Evolutionary conservation across 345 rosid genomes (phyloP).

Genomic region (Arabis alpina): DNA sequence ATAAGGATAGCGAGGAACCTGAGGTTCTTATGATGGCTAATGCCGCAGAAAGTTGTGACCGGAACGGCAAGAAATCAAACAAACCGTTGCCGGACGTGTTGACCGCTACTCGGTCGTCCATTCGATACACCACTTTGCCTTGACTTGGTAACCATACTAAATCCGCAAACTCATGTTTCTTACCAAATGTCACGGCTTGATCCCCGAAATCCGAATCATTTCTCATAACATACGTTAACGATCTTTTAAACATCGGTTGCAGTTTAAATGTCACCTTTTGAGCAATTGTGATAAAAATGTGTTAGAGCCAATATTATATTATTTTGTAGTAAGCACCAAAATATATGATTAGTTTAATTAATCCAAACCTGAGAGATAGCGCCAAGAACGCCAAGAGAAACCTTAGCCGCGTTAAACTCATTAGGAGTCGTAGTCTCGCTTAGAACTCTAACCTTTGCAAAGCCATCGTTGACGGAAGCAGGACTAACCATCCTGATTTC

Average conservation of each 20-base stretch:
- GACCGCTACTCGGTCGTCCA: constrained; percentile 60
- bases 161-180: constrained; percentile 74
- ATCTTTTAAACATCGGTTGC: constrained; percentile 73
- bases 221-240: constrained; percentile 48
- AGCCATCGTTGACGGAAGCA: constrained; percentile 50
- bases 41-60: constrained; percentile 48
- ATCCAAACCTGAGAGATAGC: constrained; percentile 74
- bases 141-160: constrained; percentile 76
- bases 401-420: constrained; percentile 69
- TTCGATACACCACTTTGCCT: constrained; percentile 60
- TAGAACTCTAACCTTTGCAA: constrained; percentile 53
- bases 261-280: constrained; percentile 64
- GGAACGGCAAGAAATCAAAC: constrained; percentile 63
- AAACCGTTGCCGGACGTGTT: constrained; percentile 59
- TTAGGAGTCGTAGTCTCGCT: constrained; percentile 28
- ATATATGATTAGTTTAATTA: neutral
- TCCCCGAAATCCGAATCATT: constrained; percentile 58
- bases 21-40: constrained; percentile 51
- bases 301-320: neutral
- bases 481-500: constrained; percentile 66
- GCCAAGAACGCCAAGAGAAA: constrained; percentile 87
- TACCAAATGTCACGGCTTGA: constrained; percentile 54
- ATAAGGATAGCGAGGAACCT: constrained; percentile 44
- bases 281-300: neutral
- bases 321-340: neutral